A percentile compares a stretch with the other conserved stretches of the same genome.
Conservation (phyloP, 2,329 filamentous ascomycete genomes). For the Aspergillus floridensis region DNA sequence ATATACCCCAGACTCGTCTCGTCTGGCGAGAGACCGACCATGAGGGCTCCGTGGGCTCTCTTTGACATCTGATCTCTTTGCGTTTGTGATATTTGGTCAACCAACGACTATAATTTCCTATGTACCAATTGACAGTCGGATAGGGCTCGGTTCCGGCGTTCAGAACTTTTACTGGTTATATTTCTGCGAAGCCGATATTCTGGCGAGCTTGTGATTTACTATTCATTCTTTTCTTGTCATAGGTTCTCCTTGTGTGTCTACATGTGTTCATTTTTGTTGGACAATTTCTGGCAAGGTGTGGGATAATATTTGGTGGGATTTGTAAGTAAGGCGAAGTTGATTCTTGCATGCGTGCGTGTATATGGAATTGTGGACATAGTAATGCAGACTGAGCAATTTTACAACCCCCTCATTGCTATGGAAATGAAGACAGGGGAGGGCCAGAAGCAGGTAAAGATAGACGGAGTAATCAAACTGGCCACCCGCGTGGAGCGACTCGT, state of each 20-base stretch:
- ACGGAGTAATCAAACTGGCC: background rate
- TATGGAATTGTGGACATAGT: background rate
- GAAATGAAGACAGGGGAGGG: background rate
- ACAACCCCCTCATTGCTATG: background rate
- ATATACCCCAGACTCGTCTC: background rate
- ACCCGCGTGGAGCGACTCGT: background rate
- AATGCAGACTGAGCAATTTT: background rate
- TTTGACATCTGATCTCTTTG: background rate
- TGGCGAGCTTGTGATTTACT: conserved; percentile 12
- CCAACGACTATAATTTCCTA: background rate
- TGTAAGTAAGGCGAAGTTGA: conserved; percentile 14
- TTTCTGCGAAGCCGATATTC: conserved; percentile 7
- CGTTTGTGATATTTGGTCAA: background rate
- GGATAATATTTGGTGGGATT: conserved; percentile 12
- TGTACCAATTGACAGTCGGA: background rate
- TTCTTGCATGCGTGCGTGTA: conserved; percentile 11
- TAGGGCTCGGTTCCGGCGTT: conserved; percentile 14
- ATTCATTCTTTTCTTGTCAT: conserved; percentile 6
- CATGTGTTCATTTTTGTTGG: conserved; percentile 9
- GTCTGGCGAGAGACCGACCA: background rate
- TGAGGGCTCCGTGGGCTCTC: background rate
- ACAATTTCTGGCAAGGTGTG: conserved; percentile 6
- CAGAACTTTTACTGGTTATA: conserved; percentile 6
- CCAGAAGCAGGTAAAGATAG: background rate
- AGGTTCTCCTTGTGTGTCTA: conserved; percentile 15